These are phyloP conservation scores for Pouteria campechiana DNA, from an alignment of 179 eudicot genomes.

Conservation along the genomic window DNA sequence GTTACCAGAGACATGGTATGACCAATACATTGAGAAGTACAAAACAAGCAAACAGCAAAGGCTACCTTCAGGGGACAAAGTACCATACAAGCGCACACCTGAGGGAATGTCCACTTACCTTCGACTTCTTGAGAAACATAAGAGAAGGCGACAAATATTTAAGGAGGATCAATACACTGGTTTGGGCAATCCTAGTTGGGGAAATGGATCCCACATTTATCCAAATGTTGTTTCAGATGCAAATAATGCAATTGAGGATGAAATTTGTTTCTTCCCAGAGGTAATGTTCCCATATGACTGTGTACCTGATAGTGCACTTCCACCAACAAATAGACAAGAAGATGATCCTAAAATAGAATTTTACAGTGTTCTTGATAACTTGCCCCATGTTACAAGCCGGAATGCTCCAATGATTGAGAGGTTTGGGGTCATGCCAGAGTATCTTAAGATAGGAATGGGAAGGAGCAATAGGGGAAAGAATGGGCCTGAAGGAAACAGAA, in stretches of 20 bases:
- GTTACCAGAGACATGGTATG: slow-evolving; percentile 85
- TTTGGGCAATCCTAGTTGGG: slow-evolving; percentile 25
- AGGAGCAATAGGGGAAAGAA: slow-evolving; percentile 41
- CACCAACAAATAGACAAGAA: slow-evolving; percentile 21
- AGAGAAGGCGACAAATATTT: slow-evolving; percentile 65
- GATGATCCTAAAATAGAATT: slow-evolving; percentile 37
- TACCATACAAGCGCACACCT: slow-evolving; percentile 65
- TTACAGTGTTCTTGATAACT: slow-evolving; percentile 74
- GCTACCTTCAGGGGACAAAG: slow-evolving; percentile 43
- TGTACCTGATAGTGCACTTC: slow-evolving; percentile 76
- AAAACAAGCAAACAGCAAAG: slow-evolving; percentile 54
- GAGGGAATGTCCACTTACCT: slow-evolving; percentile 75
- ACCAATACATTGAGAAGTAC: slow-evolving; percentile 64
- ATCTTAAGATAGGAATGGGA: slow-evolving; percentile 62
- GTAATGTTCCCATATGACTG: slow-evolving; percentile 69
- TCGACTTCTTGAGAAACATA: slow-evolving; percentile 58
- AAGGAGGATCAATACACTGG: slow-evolving; percentile 38
- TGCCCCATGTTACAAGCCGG: slow-evolving; percentile 60
- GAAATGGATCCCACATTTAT: slow-evolving; percentile 25
- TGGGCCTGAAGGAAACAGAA: slow-evolving; percentile 37
- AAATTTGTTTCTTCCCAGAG: slow-evolving; percentile 63
- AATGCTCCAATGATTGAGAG: slow-evolving; percentile 92
- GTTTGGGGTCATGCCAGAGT: slow-evolving; percentile 85
- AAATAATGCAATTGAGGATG: slow-evolving; percentile 28
- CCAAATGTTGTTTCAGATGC: slow-evolving; percentile 27